Evolutionary conservation across 2,329 filamentous ascomycete genomes (phyloP).

Genomic region (Rhexocercosporidium sp.): DNA sequence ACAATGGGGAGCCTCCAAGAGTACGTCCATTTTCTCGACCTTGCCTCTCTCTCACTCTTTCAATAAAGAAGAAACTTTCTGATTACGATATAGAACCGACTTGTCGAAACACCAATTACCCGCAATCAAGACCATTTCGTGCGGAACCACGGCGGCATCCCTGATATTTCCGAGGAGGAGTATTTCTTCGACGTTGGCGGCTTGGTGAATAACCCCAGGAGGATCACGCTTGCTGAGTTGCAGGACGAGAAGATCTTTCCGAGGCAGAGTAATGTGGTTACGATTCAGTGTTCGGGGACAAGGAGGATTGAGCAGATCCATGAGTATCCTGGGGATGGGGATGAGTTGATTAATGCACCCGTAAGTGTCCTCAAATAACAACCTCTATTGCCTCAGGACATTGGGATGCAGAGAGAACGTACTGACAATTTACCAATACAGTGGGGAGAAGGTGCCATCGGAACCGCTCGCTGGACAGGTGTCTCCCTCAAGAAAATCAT

Average conservation of each 20-base stretch:
- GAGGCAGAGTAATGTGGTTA: constrained; percentile 59
- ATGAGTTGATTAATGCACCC: constrained; percentile 56
- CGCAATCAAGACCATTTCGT: constrained; percentile 67
- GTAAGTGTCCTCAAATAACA: background rate
- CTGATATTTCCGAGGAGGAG: constrained; percentile 62
- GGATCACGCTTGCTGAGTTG: constrained; percentile 62
- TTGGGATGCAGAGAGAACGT: background rate
- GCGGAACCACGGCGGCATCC: constrained; percentile 76
- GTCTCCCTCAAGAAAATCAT: constrained; percentile 72
- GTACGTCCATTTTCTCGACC: background rate
- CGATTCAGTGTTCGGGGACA: constrained; percentile 71
- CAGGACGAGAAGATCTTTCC: constrained; percentile 65
- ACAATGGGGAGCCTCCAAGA: constrained; percentile 65
- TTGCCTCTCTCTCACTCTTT: too few relatives aligned
- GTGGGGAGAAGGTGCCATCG: constrained; percentile 72
- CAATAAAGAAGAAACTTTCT: background rate
- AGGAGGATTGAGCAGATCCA: constrained; percentile 71
- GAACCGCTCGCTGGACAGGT: constrained; percentile 66
- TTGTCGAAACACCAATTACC: constrained; percentile 62
- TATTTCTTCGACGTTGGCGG: constrained; percentile 63
- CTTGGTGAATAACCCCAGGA: constrained; percentile 61
- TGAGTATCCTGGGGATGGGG: constrained; percentile 68
- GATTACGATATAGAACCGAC: constrained; percentile 45
- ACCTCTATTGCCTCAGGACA: background rate
- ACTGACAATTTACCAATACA: background rate